Base-by-base conservation (phyloP, 2,329 filamentous ascomycete species). In the Claviceps digitariae region DNA sequence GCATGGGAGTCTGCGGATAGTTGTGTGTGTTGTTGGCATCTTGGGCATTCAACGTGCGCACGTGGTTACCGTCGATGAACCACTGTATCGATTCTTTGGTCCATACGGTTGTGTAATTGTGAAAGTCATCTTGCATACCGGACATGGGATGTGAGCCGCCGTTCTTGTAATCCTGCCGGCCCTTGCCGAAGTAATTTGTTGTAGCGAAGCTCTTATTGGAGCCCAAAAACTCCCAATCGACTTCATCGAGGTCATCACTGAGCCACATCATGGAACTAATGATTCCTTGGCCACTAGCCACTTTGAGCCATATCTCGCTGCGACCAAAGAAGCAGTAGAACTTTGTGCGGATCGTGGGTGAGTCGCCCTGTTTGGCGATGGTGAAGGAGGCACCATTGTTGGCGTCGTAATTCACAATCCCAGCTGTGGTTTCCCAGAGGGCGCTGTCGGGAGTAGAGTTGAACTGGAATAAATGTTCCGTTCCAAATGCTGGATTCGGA, bases 321-420 rank as follows among this genome's bases (percentile, higher is more conserved):
- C 83, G 81, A 52, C 89, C 89, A 59, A 86, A 91, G 74, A 94
- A 90, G 68, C 95, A 86, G 72, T 89, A 93, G 66, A 90, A 91
- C 61, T 82, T 81, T 48, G 86, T 83, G 58, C 83, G 78, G 57
- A 95, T 78, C 1, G 88, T 94, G 1, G 89, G 87, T 0, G 88
- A 86, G 61, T 94, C 81, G 57, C 83, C 81, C 58, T 81, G 76
- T 64, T 83, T 76, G 53, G 67, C 71, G 69, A 95, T 83, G 51
- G 78, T 84, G 70, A 94, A 90, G 53, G 77, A 72, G 46, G 86
- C 85, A 40, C 86, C 87, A n/a, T 71, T 67, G 0, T 80, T 71
- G 47, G 74, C 65, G 54, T 76, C 75, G 65, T 83, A 90, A 15
- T 72, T 71, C 53, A 91, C 74, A 9, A 68, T 69, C 50, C 87